phyloP scores from a whole-genome alignment of 169 alveolate species.

The Plasmodium knowlesi region DNA sequence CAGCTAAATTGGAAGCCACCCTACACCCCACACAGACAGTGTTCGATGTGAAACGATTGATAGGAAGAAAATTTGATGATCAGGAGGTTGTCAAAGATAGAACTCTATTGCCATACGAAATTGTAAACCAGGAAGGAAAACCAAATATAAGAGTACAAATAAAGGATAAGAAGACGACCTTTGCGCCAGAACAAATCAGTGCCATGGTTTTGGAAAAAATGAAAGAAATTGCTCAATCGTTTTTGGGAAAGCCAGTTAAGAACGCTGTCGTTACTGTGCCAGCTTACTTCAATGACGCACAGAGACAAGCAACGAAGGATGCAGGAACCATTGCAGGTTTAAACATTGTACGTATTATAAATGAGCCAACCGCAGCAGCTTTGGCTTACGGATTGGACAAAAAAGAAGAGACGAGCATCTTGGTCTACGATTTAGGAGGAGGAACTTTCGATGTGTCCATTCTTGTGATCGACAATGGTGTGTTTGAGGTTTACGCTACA shows the following conservation, averaged over 20 bases:
- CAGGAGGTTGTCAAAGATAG: slow-evolving; percentile 96
- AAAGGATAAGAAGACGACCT: slow-evolving; percentile 91
- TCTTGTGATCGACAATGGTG: slow-evolving; percentile 98
- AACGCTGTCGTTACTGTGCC: slow-evolving; percentile 97
- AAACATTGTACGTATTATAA: slow-evolving; percentile 97
- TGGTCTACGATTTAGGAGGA: slow-evolving; percentile 99
- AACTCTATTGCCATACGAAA: slow-evolving; percentile 96
- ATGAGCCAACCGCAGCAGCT: slow-evolving; percentile 99
- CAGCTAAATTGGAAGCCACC: slow-evolving; percentile 98
- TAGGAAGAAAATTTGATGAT: slow-evolving; percentile 98
- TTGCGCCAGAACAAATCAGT: slow-evolving; percentile 99
- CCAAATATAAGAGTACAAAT: slow-evolving; percentile 95
- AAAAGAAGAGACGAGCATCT: slow-evolving; percentile 95
- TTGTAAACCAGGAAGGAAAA: slow-evolving; percentile 93
- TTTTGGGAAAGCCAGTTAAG: slow-evolving; percentile 95
- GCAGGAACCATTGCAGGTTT: slow-evolving; percentile 99
- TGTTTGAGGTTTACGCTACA: slow-evolving; percentile 98
- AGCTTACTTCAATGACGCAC: slow-evolving; percentile 99
- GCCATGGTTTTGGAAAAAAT: slow-evolving; percentile 97
- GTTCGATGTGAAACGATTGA: slow-evolving; percentile 98
- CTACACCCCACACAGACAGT: slow-evolving; percentile 97
- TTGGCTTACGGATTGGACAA: slow-evolving; percentile 99
- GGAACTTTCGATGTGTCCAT: slow-evolving; percentile 99
- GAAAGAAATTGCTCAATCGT: slow-evolving; percentile 98
- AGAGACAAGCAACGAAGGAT: slow-evolving; percentile 99